Evolutionary conservation across 169 alveolate species (phyloP).

Genomic region (Eimeria praecox): DNA sequence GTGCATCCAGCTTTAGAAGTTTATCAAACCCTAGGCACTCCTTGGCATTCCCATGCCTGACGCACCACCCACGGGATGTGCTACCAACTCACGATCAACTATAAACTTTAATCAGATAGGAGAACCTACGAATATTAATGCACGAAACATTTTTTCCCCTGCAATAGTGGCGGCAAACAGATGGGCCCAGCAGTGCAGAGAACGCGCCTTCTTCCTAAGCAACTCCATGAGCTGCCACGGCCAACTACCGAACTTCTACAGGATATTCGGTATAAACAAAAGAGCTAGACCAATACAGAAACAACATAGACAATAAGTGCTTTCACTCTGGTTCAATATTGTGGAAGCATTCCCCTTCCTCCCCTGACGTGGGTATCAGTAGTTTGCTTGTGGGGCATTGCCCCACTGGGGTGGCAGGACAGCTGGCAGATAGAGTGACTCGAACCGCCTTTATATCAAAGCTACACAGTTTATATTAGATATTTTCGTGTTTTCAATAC

Average conservation of each 20-base stretch:
- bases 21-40: not conserved
- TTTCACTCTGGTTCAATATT: not conserved
- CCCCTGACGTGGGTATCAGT: not conserved
- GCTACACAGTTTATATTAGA: too few relatives aligned
- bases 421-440: not conserved
- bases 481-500: not conserved
- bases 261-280: not conserved
- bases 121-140: not conserved
- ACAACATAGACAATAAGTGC: not conserved
- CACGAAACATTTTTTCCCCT: not conserved
- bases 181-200: not conserved
- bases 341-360: not conserved
- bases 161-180: not conserved
- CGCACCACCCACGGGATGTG: not conserved
- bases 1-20: too few relatives aligned
- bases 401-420: not conserved
- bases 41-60: not conserved
- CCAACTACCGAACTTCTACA: not conserved
- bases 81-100: not conserved
- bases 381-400: not conserved
- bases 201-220: not conserved
- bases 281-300: not conserved
- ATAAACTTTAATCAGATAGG: too few relatives aligned
- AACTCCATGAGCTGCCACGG: not conserved
- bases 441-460: too few relatives aligned